Percentiles rank a stretch among this genome's conserved stretches.
Evolutionary conservation across 148 eudicot genomes (phyloP).

Genomic region (Rhododendron vialii): DNA sequence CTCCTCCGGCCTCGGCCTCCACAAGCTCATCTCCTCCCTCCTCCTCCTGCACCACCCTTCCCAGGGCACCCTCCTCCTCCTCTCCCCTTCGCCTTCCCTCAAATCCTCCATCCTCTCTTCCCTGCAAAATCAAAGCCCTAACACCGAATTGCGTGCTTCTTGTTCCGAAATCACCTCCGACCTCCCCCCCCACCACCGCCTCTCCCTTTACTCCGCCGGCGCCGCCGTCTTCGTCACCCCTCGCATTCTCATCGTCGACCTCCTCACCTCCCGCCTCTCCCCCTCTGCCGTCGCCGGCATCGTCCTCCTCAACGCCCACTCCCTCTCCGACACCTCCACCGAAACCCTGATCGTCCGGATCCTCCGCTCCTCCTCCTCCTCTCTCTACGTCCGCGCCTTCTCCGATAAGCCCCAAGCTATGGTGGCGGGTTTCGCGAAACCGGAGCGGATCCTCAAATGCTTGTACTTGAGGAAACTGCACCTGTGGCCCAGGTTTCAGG

Average conservation of each 20-base stretch:
- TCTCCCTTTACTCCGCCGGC: slow-evolving; percentile 64
- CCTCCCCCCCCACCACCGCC: slow-evolving; percentile 54
- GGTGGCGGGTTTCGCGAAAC: slow-evolving; percentile 87
- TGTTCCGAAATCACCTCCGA: slow-evolving; percentile 67
- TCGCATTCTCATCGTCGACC: slow-evolving; percentile 83
- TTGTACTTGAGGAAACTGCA: slow-evolving; percentile 68
- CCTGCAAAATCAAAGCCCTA: slow-evolving; percentile 22
- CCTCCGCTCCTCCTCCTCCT: slow-evolving; percentile 44
- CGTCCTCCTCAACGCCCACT: slow-evolving; percentile 66
- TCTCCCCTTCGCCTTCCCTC: slow-evolving; percentile 41
- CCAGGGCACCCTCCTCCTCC: slow-evolving; percentile 67
- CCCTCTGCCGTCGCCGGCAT: slow-evolving; percentile 59
- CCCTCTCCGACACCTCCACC: slow-evolving; percentile 66
- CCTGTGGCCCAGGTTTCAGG: slow-evolving; percentile 87
- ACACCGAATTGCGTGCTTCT: neutral
- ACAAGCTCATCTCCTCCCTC: slow-evolving; percentile 61
- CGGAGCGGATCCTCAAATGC: slow-evolving; percentile 74
- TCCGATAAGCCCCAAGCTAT: slow-evolving; percentile 76
- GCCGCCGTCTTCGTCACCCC: slow-evolving; percentile 57
- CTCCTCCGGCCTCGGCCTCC: slow-evolving; percentile 74
- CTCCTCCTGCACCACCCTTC: slow-evolving; percentile 58
- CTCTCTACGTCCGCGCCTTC: slow-evolving; percentile 67
- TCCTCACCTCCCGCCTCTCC: slow-evolving; percentile 58
- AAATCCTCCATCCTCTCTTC: slow-evolving; percentile 40
- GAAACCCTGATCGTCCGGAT: slow-evolving; percentile 87